Evolutionary conservation across 345 rosid genomes (phyloP), one percentile per base, ranked within the genome.

Genomic region (Rhodamnia rubescens): DNA sequence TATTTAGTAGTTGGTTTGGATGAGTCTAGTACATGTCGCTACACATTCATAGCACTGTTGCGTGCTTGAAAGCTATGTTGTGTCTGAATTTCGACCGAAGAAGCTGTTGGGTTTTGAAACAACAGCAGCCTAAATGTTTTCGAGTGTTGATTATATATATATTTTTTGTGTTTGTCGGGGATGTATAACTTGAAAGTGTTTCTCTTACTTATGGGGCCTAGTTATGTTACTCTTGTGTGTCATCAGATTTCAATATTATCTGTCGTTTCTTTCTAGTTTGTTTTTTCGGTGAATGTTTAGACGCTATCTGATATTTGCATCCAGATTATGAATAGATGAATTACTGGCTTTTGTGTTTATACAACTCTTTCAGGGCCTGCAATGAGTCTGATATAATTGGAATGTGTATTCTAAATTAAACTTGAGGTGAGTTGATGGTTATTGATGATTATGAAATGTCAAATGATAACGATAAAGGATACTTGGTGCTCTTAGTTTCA

Each of bases 351-450:
- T 84, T 82, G 53, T 84, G 80, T 84, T 84, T 84, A 84, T 61
- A 84, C 85, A 42, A 84, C 81, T 84, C 85, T 84, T 84, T 84
- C 85, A 84, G 85, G 85, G 75, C 75, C 74, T 44, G 74, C 54
- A 32, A 32, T 84, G 85, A 82, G 85, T 84, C 80, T 84, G 85
- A 84, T 84, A 61, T 49, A 84, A 59, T 84, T 84, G 85, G 85
- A 84, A 44, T 84, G 36, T 84, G 85, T 84, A 84, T 59, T 84
- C 85, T 59, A 58, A 44, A 84, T 61, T 84, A 84, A 84, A 59
- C 85, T 58, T 84, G 81, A 84, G 85, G 85, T 84, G 78, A 84
- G 85, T 84, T 84, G 75, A 84, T 47, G 53, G 55, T 84, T 22
- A 84, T 84, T 84, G 85, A 84, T 84, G 55, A 47, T 58, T 84